phyloP scores from a whole-genome alignment of 805 yeast species.

The Candida namnaoensis region DNA sequence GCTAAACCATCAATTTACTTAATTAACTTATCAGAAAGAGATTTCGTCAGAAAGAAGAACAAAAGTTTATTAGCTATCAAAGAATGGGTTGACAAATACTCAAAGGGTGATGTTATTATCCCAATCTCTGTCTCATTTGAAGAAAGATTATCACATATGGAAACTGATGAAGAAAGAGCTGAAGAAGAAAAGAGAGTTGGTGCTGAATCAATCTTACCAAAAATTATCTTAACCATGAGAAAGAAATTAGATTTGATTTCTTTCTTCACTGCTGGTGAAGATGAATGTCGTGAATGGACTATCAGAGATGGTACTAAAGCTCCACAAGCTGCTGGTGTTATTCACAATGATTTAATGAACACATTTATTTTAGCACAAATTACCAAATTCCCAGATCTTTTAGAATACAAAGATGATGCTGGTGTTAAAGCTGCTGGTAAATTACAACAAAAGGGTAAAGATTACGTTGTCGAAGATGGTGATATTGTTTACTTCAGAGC shows the following conservation, averaged over 20 bases:
- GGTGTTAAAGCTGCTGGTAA: conserved; percentile 85
- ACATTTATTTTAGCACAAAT: conserved; percentile 94
- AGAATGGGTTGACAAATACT: conserved; percentile 82
- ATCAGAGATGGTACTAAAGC: conserved; percentile 86
- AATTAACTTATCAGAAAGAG: conserved; percentile 83
- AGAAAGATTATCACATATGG: conserved; percentile 86
- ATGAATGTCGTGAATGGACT: conserved; percentile 98
- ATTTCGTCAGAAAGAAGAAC: conserved; percentile 82
- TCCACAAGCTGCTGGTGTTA: conserved; percentile 98
- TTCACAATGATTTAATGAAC: conserved; percentile 90
- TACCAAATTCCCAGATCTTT: conserved; percentile 74
- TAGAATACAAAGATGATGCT: conserved; percentile 73
- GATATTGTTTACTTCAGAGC: conserved; percentile 89
- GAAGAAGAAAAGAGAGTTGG: conserved; percentile 71
- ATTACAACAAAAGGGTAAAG: conserved; percentile 87
- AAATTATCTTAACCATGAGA: conserved; percentile 83
- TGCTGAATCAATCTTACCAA: conserved; percentile 75
- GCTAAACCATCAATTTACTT: conserved; percentile 94
- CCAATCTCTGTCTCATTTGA: conserved; percentile 92
- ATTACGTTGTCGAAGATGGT: conserved; percentile 90
- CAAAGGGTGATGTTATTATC: conserved; percentile 86
- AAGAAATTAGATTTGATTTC: conserved; percentile 78
- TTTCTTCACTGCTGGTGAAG: conserved; percentile 93
- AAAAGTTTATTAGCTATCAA: conserved; percentile 75
- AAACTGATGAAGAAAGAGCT: conserved; percentile 69